Base-by-base conservation (phyloP, 2,329 filamentous ascomycete genomes). In the Exophiala viscosa region DNA sequence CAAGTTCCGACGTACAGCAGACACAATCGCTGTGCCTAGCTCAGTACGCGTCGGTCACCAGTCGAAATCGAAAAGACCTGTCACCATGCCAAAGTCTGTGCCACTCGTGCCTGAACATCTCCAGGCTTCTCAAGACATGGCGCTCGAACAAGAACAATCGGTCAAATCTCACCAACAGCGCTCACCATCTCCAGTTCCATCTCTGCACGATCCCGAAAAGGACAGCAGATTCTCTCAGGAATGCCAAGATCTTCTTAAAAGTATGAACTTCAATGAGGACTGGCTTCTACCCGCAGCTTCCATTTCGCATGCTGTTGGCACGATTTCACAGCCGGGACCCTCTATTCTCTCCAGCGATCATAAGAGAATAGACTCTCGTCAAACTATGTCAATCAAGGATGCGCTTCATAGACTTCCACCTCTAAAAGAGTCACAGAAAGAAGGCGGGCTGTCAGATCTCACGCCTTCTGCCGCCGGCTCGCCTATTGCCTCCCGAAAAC, bases 181-280 rank as follows among this genome's bases (percentile, higher is more conserved):
- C 13, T 14, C 47, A 31, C 17, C 32, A 20, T 59, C 55, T 9
- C 44, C 51, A 18, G 39, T 57, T 10, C 56, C 51, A 13, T 60
- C 55, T 9, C 55, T 60, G 18, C 54, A 57, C 31, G 50, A 57
- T 38, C 58, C 58, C 5, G 45, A 59, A 35, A 59, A 55, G 28
- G 46, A 50, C 45, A 50, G 32, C 18, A 35, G 40, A 36, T 55
- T 60, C 41, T 51, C 53, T 13, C 36, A 53, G n/a, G 54, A 60
- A 38, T 57, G 53, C 31, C 51, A 43, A 38, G 48, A 49, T 20
- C 46, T 60, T 14, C 31, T 59, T 45, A 52, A 41, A 15, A 55
- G 38, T 33, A 18, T 54, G n/a, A 49, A 55, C n/a, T 53, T 54
- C 31, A 47, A 57, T 42, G 49, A 39, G 11, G 52, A 58, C 39